Conservation (phyloP, 2,329 filamentous ascomycete species). For the Amylocarpus encephaloides region DNA sequence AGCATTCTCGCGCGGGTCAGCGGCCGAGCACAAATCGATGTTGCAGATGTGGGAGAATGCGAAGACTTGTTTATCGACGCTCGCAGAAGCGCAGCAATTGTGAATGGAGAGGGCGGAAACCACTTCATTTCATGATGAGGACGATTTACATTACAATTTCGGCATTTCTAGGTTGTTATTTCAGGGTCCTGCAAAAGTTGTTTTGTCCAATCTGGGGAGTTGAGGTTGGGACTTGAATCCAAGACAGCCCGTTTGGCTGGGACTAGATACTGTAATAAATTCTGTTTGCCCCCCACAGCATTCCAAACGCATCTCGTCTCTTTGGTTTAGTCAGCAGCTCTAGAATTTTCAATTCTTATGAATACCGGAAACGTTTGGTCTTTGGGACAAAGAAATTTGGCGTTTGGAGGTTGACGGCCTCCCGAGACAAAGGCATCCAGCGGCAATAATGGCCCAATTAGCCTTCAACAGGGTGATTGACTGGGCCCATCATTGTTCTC, state of each 20-base stretch:
- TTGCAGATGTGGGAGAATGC: slow-evolving; percentile 72
- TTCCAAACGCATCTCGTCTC: slow-evolving; percentile 13
- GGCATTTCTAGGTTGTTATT: slow-evolving; percentile 3
- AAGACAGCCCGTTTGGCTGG: slow-evolving; percentile 13
- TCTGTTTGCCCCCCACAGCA: slow-evolving; percentile 13
- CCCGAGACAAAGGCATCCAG: slow-evolving; percentile 31
- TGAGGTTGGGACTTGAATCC: slow-evolving; percentile 7
- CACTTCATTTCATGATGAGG: slow-evolving; percentile 43
- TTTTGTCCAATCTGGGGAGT: slow-evolving; percentile 6
- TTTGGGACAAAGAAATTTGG: slow-evolving; percentile 27
- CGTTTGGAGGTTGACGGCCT: slow-evolving; percentile 25
- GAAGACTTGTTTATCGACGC: slow-evolving; percentile 81
- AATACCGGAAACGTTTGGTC: slow-evolving; percentile 18
- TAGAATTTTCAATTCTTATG: slow-evolving; percentile 5
- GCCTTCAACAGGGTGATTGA: slow-evolving; percentile 21
- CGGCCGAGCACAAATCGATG: slow-evolving; percentile 68
- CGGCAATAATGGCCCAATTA: slow-evolving; percentile 28
- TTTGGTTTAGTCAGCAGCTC: slow-evolving; percentile 16
- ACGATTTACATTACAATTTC: background rate
- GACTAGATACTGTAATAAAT: slow-evolving; percentile 10
- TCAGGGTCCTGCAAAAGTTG: slow-evolving; percentile 10
- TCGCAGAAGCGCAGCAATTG: slow-evolving; percentile 66
- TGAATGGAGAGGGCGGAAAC: slow-evolving; percentile 55
- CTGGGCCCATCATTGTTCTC: slow-evolving; percentile 30
- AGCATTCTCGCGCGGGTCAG: slow-evolving; percentile 85